Base-by-base conservation (phyloP, 2,329 filamentous ascomycete species). In the Botrytis galanthina region DNA sequence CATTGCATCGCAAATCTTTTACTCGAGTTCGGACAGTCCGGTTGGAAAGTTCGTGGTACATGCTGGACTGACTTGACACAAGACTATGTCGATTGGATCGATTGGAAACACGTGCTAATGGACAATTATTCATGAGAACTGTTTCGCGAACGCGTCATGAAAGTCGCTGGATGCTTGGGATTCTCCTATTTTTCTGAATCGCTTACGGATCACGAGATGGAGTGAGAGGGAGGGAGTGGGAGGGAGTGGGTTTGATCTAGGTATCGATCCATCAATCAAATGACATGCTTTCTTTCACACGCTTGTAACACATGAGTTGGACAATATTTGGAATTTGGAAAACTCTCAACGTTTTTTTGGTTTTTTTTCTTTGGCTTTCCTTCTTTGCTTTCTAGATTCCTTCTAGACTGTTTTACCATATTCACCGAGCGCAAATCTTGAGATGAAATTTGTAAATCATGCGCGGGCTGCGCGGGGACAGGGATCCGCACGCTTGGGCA, bases 361-460 rank as follows among this genome's bases (percentile, higher is more conserved):
- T n/a, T 37, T 37, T 9, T 42, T 42, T 42, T 42, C 16, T 14
- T 39, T 39, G 29, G 20, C 18, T 22, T 29, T n/a, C 14, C n/a
- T 57, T 29, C 51, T 18, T 18, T 16, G 3, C 6, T 35, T 62
- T 62, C 60, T 42, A 39, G 35, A 42, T 18, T 70, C 20, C 67
- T 70, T 70, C 67, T 46, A 59, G 51, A 42, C 20, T 44, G 37
- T 64, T 72, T 66, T 29, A 37, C 12, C 35, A n/a, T 39, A 57
- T 54, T 26, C 46, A 51, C 59, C 60, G 70, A 66, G 54, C 67
- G 54, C 54, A 60, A 32, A 46, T 54, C 37, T 51, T 72, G 46
- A 67, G 61, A 59, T 72, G 61, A 46, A 39, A 46, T 61, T 35
- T n/a, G 46, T 57, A 57, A 29, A 39, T 66, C 29, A 72, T 72